A percentile compares a stretch with the other conserved stretches of the same genome.
Evolutionary conservation across 768 basidiomycete species (phyloP).

Genomic region (Kwoniella botswanensis): DNA sequence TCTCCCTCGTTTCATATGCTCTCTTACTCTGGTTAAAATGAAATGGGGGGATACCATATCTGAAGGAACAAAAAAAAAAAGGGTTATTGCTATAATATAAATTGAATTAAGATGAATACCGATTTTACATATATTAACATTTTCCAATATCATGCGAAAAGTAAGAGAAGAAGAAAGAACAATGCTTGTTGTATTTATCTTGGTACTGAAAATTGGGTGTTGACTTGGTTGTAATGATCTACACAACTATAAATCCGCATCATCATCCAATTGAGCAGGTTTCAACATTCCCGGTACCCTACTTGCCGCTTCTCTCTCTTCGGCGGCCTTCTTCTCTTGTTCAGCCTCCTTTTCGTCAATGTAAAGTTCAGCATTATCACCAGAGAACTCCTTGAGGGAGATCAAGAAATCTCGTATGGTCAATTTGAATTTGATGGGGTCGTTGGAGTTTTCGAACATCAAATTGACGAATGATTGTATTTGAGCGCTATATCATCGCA

Average conservation of each 20-base stretch:
- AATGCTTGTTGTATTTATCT: background rate
- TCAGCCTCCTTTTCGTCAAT: slow-evolving; percentile 94
- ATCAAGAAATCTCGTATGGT: slow-evolving; percentile 96
- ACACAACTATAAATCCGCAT: slow-evolving; percentile 62
- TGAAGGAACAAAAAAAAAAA: too few species aligned
- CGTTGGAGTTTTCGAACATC: slow-evolving; percentile 59
- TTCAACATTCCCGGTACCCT: slow-evolving; percentile 98
- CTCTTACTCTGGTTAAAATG: too few species aligned
- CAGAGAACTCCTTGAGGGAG: slow-evolving; percentile 95
- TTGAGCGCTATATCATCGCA: slow-evolving; percentile 47
- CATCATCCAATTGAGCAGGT: slow-evolving; percentile 90
- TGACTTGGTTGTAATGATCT: too few species aligned
- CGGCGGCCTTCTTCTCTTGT: slow-evolving; percentile 73
- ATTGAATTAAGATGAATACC: too few species aligned
- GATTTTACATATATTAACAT: too few species aligned
- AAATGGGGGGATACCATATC: too few species aligned
- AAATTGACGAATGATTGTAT: slow-evolving; percentile 59
- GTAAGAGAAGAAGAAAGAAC: background rate
- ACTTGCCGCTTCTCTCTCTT: slow-evolving; percentile 85
- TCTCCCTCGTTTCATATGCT: too few species aligned
- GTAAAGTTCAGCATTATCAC: slow-evolving; percentile 88
- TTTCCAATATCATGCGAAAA: too few species aligned
- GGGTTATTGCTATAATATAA: too few species aligned
- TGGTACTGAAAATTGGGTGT: background rate
- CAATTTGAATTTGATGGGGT: slow-evolving; percentile 70